These are phyloP conservation scores for Debaryomyces udenii DNA, from an alignment of 1,139 yeast species.

Conservation along the genomic window DNA sequence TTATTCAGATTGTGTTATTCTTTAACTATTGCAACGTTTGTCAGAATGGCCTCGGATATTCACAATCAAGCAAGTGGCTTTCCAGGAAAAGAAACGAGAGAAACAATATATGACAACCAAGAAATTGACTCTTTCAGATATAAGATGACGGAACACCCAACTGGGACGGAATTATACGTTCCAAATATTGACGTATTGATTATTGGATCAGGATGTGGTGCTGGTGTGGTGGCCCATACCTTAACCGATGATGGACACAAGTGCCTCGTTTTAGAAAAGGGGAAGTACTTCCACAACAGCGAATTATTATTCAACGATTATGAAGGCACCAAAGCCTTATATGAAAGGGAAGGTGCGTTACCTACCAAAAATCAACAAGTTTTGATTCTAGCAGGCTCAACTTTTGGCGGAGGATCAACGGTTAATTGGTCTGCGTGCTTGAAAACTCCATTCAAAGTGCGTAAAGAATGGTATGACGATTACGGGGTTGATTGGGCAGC, in stretches of 20 bases:
- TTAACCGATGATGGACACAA: constrained; percentile 48
- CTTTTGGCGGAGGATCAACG: constrained; percentile 65
- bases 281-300: constrained; percentile 43
- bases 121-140: constrained; percentile 31
- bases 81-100: constrained; percentile 37
- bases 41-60: constrained; percentile 32
- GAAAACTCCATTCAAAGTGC: constrained; percentile 55
- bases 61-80: constrained; percentile 40
- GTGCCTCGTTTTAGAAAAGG: constrained; percentile 57
- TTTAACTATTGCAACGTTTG: constrained; percentile 29
- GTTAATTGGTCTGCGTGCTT: constrained; percentile 66
- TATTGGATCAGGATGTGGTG: constrained; percentile 62
- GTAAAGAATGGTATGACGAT: constrained; percentile 58
- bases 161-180: constrained; percentile 34
- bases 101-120: constrained; percentile 31
- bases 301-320: constrained; percentile 44
- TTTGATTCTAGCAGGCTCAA: constrained; percentile 53
- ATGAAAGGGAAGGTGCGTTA: constrained; percentile 44
- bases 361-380: constrained; percentile 39
- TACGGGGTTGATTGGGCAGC: constrained; percentile 55
- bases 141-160: constrained; percentile 37
- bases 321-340: constrained; percentile 41
- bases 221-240: constrained; percentile 59
- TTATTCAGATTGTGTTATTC: constrained; percentile 31
- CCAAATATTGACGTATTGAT: constrained; percentile 50